A percentile compares a stretch with the other conserved stretches of the same genome.
Conservation (phyloP, 2,329 filamentous ascomycete genomes). For the Phyllosticta capitalensis region DNA sequence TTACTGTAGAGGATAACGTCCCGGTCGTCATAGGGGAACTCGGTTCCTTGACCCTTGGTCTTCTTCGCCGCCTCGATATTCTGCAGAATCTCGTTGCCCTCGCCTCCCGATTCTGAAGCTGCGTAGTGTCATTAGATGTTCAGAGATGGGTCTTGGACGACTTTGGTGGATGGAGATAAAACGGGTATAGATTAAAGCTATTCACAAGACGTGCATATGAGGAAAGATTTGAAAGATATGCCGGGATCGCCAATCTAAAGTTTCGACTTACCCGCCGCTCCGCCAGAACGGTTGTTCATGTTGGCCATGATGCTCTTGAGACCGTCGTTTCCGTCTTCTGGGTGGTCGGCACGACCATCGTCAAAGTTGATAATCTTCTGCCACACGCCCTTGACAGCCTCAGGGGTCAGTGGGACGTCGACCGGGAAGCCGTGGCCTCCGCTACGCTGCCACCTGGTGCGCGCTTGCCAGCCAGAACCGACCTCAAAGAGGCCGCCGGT, state of each 20-base stretch:
- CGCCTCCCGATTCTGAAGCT: constrained; percentile 14
- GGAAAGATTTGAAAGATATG: not conserved
- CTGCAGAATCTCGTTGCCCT: constrained; percentile 48
- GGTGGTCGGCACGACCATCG: constrained; percentile 77
- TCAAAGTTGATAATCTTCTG: constrained; percentile 77
- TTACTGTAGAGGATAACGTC: constrained; percentile 83
- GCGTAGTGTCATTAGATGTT: not conserved
- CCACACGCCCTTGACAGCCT: constrained; percentile 59
- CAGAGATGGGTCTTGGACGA: not conserved
- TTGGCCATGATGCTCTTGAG: constrained; percentile 76
- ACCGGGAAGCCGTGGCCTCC: constrained; percentile 87
- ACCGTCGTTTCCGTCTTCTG: constrained; percentile 66
- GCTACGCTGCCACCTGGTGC: constrained; percentile 89
- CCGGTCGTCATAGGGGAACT: constrained; percentile 74
- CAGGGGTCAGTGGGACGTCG: constrained; percentile 66
- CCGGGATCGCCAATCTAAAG: constrained; percentile 11
- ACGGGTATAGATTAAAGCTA: constrained; percentile 9
- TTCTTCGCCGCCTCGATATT: constrained; percentile 70
- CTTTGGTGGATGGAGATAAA: not conserved
- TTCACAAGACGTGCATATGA: not conserved
- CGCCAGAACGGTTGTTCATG: constrained; percentile 61
- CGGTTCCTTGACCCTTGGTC: constrained; percentile 60
- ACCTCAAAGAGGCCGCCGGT: constrained; percentile 91
- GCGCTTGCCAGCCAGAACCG: constrained; percentile 85
- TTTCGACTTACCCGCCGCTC: constrained; percentile 24